Evolutionary conservation across 2,329 filamentous ascomycete genomes (phyloP).

Genomic region (Metarhizium sp.): DNA sequence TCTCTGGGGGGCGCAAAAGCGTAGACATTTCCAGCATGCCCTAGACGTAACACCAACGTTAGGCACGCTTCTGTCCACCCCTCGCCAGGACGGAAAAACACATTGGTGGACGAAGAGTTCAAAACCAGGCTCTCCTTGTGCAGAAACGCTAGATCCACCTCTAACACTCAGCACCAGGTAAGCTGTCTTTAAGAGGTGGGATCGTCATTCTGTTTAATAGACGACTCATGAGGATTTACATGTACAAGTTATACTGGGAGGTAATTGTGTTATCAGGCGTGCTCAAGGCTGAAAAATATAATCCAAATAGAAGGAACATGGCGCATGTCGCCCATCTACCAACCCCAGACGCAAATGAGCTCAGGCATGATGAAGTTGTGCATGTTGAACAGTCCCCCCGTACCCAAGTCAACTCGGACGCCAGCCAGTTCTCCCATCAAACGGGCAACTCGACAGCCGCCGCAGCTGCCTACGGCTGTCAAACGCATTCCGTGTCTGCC

Average conservation of each 20-base stretch:
- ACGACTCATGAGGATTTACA: neutral
- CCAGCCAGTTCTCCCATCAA: neutral
- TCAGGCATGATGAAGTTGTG: neutral
- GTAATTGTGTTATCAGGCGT: neutral
- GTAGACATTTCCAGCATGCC: neutral
- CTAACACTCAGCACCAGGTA: neutral
- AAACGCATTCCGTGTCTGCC: neutral
- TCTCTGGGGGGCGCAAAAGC: neutral
- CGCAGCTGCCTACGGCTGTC: neutral
- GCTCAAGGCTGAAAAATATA: neutral
- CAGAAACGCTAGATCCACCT: neutral
- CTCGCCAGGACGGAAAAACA: neutral
- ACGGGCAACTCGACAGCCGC: neutral
- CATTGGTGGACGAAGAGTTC: no score
- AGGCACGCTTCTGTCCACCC: neutral
- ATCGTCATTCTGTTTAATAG: neutral
- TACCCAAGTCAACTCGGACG: no score
- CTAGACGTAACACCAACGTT: neutral
- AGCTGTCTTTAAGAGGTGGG: neutral
- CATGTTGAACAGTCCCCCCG: no score
- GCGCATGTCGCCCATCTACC: neutral
- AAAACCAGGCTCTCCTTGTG: neutral
- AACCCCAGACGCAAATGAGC: neutral
- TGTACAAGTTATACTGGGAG: neutral
- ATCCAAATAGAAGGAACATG: neutral